phyloP scores from a whole-genome alignment of 2,329 filamentous ascomycete genomes.

The Penicillium fuscoglaucum region DNA sequence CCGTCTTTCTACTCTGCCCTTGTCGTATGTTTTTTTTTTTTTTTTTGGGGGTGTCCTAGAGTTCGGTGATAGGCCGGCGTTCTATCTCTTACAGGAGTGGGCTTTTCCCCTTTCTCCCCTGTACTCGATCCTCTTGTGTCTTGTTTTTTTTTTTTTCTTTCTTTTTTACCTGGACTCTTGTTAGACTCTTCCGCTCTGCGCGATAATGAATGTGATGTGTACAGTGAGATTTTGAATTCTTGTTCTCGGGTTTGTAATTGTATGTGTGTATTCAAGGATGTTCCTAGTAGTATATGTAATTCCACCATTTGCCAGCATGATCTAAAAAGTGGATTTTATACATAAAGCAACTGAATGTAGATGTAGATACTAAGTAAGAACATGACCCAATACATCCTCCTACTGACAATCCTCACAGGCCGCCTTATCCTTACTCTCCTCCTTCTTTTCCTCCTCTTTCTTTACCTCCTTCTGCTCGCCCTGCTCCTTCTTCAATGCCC shows the following conservation, averaged over 20 bases:
- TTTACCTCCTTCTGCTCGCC: slow-evolving; percentile 3
- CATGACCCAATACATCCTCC: background rate
- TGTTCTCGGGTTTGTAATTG: background rate
- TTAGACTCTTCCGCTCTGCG: slow-evolving; percentile 6
- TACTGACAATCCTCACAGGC: slow-evolving; percentile 24
- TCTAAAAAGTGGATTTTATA: too few relatives aligned
- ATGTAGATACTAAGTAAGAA: background rate
- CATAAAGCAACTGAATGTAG: background rate
- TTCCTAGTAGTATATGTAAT: background rate
- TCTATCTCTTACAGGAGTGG: slow-evolving; percentile 10
- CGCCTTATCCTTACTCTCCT: slow-evolving; percentile 1
- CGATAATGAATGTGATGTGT: slow-evolving; percentile 19
- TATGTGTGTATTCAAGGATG: background rate
- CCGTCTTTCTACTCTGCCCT: slow-evolving; percentile 12
- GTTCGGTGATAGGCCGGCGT: slow-evolving; percentile 20
- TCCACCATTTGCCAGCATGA: background rate
- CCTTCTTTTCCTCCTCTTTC: slow-evolving; percentile 7
- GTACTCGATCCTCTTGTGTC: slow-evolving; percentile 3
- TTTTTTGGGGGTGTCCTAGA: slow-evolving; percentile 21
- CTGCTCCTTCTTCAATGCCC: slow-evolving; percentile 44
- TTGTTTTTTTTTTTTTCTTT: background rate
- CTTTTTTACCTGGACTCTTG: background rate
- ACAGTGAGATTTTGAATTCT: slow-evolving; percentile 6
- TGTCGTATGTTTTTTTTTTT: slow-evolving; percentile 4
- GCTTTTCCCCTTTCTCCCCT: slow-evolving; percentile 1